Evolutionary conservation across 257 asterid species (phyloP), one percentile per base, ranked within the genome.

Genomic region (Przewalskia tangutica): DNA sequence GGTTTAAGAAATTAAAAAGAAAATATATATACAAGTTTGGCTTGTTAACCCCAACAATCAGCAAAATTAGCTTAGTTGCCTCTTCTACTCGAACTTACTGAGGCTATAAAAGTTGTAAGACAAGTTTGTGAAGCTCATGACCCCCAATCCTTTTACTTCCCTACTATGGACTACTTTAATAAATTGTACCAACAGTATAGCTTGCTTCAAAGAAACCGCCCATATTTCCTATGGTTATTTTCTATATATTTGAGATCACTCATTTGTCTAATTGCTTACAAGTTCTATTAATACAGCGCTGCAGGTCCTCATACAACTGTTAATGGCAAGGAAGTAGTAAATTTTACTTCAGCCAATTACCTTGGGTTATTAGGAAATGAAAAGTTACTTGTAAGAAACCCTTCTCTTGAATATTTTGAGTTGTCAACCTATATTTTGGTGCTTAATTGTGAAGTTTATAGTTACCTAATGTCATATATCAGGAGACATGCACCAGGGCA

Each of bases 271-370:
- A 75, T 50, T 48, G 62, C 79, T 75, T 50, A 48, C 76, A 83
- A 81, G 79, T 87, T 87, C 83, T 64, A 83, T 51, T 81, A 80
- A 38, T 88, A 82, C 94, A 95, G 99, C 87, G 97, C 98, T 88
- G 97, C 99, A 58, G 99, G 97, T 32, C 97, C 99, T 20, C 99
- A 92, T 91, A 65, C 93, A 77, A 77, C 86, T 56, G 84, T 94
- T 84, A 89, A 91, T 78, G 97, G 97, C 54, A 84, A 80, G 82
- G 94, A 94, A 60, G 98, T 94, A 50, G 84, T 92, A 84, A 95
- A 95, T 88, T 93, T 94, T 87, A 88, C 99, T 32, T 93, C 98
- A 16, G 98, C 98, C 71, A 93, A 95, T 88, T 95, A 93, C 86
- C 98, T 95, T 83, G 99, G 99, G 65, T 90, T 95, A 80, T 44